Percentiles rank a stretch among this genome's conserved stretches.
Evolutionary conservation across 768 basidiomycete genomes (phyloP).

Genomic region (Tremella mesenterica): DNA sequence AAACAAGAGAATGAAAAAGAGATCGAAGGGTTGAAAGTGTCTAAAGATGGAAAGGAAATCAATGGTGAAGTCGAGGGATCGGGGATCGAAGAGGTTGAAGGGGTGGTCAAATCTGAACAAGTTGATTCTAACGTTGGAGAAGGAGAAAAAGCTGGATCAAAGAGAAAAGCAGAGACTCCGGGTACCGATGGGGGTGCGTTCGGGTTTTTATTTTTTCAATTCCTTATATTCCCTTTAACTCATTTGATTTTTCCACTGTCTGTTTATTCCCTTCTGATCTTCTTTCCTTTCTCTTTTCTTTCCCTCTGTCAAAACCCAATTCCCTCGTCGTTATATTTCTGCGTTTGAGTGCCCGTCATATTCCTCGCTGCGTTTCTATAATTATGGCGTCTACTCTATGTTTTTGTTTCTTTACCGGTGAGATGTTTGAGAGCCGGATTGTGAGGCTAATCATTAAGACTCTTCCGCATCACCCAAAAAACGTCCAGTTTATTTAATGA

Average conservation of each 20-base stretch:
- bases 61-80: constrained; percentile 1
- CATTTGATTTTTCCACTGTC: no score
- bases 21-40: constrained; percentile 1
- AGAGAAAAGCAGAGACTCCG: constrained; percentile 42
- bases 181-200: constrained; percentile 39
- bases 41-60: constrained; percentile 12
- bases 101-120: neutral
- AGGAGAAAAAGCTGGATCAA: constrained; percentile 35
- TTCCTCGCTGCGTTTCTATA: no score
- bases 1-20: constrained; percentile 15
- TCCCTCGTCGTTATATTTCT: no score
- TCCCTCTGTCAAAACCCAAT: no score
- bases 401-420: no score
- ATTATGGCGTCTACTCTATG: no score
- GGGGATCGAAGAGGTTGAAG: neutral
- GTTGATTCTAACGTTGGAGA: neutral
- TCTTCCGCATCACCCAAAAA: constrained; percentile 36
- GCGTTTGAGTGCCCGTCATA: no score
- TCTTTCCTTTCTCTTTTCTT: no score
- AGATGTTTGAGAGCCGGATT: no score
- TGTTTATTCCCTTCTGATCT: no score
- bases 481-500: constrained; percentile 6
- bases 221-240: no score
- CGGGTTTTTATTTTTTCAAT: neutral
- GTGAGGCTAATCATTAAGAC: neutral